Conservation (phyloP, 495 filamentous ascomycete species). For the Tuber aestivum region DNA sequence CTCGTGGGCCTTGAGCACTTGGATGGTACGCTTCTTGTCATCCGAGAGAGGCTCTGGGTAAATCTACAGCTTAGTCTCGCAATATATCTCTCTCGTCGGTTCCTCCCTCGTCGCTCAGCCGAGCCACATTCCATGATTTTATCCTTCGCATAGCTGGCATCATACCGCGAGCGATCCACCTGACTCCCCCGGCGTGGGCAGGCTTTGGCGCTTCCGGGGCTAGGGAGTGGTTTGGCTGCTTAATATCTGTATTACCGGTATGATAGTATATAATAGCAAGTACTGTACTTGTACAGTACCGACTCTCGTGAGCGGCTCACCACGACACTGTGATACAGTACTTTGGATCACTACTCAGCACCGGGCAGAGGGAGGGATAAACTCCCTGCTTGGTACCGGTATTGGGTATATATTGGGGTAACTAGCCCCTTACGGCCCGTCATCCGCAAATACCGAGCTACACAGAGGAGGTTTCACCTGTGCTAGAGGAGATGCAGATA, state of each 20-base stretch:
- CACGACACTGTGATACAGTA: neutral
- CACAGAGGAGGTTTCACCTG: neutral
- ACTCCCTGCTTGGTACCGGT: neutral
- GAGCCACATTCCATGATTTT: neutral
- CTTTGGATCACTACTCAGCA: neutral
- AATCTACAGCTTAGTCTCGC: neutral
- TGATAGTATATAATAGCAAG: no score
- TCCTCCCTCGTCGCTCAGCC: neutral
- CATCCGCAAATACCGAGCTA: neutral
- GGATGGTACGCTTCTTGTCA: no score
- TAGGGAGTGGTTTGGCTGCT: neutral
- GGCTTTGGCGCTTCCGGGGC: neutral
- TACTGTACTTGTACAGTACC: no score
- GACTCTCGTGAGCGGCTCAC: neutral
- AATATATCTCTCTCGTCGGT: neutral
- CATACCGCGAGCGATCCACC: neutral
- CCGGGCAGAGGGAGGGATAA: neutral
- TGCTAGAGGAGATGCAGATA: neutral
- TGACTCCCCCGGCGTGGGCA: neutral
- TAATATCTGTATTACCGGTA: neutral
- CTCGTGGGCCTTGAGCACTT: neutral
- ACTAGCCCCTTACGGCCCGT: neutral
- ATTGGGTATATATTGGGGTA: neutral
- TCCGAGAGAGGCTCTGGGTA: neutral
- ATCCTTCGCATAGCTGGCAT: no score